Conservation (phyloP, 164 flowering plant species). For the Platanus orientalis region DNA sequence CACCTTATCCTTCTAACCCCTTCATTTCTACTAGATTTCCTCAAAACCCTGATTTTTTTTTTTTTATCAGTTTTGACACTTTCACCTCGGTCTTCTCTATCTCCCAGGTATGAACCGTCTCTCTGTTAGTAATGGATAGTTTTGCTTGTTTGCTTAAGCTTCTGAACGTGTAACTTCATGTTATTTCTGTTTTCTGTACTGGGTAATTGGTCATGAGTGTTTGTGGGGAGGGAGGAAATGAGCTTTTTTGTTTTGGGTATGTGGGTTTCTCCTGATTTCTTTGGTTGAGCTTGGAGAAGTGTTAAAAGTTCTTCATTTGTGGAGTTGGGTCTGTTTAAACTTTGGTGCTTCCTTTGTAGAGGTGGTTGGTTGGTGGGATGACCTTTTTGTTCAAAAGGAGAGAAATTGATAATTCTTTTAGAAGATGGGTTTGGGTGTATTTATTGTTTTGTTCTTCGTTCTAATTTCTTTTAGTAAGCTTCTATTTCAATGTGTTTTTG, state of each 20-base stretch:
- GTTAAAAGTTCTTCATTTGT: conserved; percentile 3
- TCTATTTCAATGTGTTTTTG: too few relatives aligned
- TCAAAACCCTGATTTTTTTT: conserved; percentile 11
- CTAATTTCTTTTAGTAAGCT: conserved; percentile 3
- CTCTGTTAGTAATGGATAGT: conserved; percentile 1
- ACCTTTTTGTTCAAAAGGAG: conserved; percentile 30
- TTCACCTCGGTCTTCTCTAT: conserved; percentile 4
- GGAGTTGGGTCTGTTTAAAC: conserved; percentile 7
- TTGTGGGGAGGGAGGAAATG: not conserved
- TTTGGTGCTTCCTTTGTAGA: conserved; percentile 19
- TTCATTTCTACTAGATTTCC: conserved; percentile 7
- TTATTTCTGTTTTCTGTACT: conserved; percentile 7
- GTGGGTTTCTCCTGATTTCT: conserved; percentile 14
- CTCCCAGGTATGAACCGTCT: conserved; percentile 16
- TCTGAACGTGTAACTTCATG: not conserved
- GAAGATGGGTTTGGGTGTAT: not conserved
- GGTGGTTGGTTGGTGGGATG: conserved; percentile 69
- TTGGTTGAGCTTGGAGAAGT: not conserved
- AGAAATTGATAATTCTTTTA: not conserved
- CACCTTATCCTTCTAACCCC: conserved; percentile 22
- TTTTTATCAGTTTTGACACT: conserved; percentile 22
- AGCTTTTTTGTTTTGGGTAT: conserved; percentile 2
- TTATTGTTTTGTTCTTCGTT: conserved; percentile 8
- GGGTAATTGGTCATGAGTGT: not conserved
- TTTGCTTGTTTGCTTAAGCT: not conserved